phyloP scores from a whole-genome alignment of 805 yeast genomes.

The Wickerhamiella lipophila region DNA sequence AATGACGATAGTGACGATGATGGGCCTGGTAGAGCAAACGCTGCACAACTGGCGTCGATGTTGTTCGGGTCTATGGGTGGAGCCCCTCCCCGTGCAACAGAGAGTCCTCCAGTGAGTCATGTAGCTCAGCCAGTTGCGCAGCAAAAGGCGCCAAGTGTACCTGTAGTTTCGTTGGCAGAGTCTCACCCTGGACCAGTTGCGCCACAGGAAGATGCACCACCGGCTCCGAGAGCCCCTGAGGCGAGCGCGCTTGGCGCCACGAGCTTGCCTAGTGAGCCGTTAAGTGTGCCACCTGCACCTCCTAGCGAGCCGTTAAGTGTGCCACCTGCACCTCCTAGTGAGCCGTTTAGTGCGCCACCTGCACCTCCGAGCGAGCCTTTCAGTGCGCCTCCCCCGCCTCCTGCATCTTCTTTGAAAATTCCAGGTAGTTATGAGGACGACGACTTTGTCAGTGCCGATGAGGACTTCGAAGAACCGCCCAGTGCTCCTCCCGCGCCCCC shows the following conservation, averaged over 20 bases:
- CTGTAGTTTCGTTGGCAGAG: conserved; percentile 7
- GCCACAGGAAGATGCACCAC: not conserved
- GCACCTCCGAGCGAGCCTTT: conserved; percentile 16
- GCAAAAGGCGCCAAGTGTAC: conserved; percentile 7
- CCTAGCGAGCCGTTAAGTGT: conserved; percentile 9
- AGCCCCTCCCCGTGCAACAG: not conserved
- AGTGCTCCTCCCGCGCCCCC: conserved; percentile 23
- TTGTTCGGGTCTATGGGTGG: conserved; percentile 33
- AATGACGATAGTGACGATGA: conserved; percentile 28
- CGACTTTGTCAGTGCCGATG: conserved; percentile 9
- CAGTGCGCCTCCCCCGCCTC: conserved; percentile 28
- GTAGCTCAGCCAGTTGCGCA: conserved; percentile 3
- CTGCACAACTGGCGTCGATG: conserved; percentile 33
- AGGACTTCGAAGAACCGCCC: conserved; percentile 8
- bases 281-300: conserved; percentile 28
- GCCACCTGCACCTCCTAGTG: conserved; percentile 29
- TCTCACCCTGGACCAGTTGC: conserved; percentile 19
- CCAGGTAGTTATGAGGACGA: not conserved
- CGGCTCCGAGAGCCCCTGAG: not conserved
- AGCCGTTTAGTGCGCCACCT: conserved; percentile 29
- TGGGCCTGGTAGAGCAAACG: conserved; percentile 27
- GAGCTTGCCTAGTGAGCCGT: not conserved
- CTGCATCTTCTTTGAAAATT: not conserved
- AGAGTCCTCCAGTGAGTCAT: conserved; percentile 1
- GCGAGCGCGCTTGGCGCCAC: not conserved